Percentiles rank a stretch among this genome's conserved stretches.
These are phyloP conservation scores for Suillus luteus DNA, from an alignment of 768 basidiomycete genomes.

Conservation along the genomic window DNA sequence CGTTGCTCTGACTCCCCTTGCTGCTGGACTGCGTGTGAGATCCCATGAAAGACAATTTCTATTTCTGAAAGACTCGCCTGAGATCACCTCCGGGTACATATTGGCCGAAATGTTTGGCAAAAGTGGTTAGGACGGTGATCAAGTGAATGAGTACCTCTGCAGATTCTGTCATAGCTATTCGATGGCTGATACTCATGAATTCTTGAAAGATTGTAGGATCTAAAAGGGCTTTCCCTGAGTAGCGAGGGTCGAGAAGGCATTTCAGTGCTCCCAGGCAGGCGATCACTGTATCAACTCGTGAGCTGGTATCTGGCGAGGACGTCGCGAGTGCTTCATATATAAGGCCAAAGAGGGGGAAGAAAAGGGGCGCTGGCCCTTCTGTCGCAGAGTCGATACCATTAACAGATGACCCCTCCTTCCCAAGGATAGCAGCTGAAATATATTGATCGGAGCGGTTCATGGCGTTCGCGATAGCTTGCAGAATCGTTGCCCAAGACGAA, in stretches of 20 bases:
- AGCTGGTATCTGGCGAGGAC: constrained; percentile 58
- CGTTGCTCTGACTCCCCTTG: constrained; percentile 38
- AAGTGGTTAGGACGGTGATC: constrained; percentile 62
- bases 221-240: constrained; percentile 78
- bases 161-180: constrained; percentile 86
- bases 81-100: constrained; percentile 25
- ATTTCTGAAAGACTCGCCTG: constrained; percentile 19
- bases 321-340: constrained; percentile 84
- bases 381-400: constrained; percentile 30
- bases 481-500: constrained; percentile 76
- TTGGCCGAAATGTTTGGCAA: constrained; percentile 47
- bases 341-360: constrained; percentile 91
- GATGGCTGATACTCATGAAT: constrained; percentile 83
- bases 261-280: constrained; percentile 78
- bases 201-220: constrained; percentile 89
- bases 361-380: constrained; percentile 74
- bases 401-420: constrained; percentile 38
- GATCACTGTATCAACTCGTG: constrained; percentile 49
- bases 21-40: constrained; percentile 9
- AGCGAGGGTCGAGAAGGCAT: constrained; percentile 76
- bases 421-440: constrained; percentile 82
- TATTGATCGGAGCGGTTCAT: constrained; percentile 72
- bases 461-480: constrained; percentile 81
- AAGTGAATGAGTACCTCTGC: constrained; percentile 71
- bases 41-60: constrained; percentile 5